phyloP scores from a whole-genome alignment of 2,329 filamentous ascomycete species.

The Verruconis gallopava region DNA sequence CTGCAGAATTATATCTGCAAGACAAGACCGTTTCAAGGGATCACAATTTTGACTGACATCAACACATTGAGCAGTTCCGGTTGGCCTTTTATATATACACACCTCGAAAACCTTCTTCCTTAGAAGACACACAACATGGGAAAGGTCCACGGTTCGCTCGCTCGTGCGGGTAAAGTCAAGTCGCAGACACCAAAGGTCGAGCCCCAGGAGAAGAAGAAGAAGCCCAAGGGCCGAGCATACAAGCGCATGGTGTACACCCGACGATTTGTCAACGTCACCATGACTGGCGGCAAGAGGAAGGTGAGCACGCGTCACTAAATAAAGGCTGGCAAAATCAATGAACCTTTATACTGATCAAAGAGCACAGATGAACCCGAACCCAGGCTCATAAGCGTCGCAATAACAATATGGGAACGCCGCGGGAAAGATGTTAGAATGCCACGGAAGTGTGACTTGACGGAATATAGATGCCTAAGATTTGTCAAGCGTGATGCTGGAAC shows the following conservation, averaged over 20 bases:
- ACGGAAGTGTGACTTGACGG: background rate
- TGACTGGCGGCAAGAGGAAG: constrained; percentile 98
- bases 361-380: constrained; percentile 80
- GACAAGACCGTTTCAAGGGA: no score
- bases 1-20: no score
- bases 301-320: constrained; percentile 35
- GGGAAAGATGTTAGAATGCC: background rate
- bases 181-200: constrained; percentile 89
- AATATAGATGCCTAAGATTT: background rate
- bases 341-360: no score
- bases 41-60: no score
- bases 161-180: constrained; percentile 95
- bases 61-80: no score
- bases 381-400: constrained; percentile 37
- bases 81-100: no score
- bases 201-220: constrained; percentile 90
- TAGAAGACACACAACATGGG: constrained; percentile 50
- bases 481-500: background rate
- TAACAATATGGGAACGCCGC: background rate
- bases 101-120: no score
- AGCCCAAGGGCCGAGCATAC: constrained; percentile 90
- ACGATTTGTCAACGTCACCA: constrained; percentile 95
- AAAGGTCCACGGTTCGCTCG: constrained; percentile 78
- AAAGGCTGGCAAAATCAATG: background rate
- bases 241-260: constrained; percentile 95